phyloP scores from a whole-genome alignment of 2,329 filamentous ascomycete species.

The Microsporum canis region DNA sequence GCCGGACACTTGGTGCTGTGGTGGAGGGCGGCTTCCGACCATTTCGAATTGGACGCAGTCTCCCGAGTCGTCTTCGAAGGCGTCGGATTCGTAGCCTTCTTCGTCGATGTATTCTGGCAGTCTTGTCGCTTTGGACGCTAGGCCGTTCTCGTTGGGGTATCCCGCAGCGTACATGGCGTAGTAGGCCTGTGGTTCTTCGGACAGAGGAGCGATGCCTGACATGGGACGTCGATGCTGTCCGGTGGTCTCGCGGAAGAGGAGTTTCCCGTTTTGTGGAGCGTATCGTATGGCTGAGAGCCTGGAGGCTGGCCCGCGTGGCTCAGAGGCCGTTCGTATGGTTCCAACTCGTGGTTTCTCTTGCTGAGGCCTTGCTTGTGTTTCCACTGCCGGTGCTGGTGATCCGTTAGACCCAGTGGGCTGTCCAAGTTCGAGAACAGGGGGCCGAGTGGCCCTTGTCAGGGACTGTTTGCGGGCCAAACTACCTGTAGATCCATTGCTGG shows the following conservation, averaged over 20 bases:
- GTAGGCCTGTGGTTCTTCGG: conserved; percentile 18
- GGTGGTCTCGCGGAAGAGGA: conserved; percentile 23
- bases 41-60: conserved; percentile 75
- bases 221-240: conserved; percentile 26
- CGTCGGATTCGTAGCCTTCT: conserved; percentile 54
- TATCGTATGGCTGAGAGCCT: conserved; percentile 24
- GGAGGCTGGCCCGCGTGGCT: conserved; percentile 36
- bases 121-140: conserved; percentile 24
- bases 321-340: conserved; percentile 41
- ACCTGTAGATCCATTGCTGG: conserved; percentile 18
- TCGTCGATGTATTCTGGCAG: conserved; percentile 63
- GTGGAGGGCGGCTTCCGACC: conserved; percentile 37
- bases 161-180: conserved; percentile 20
- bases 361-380: conserved; percentile 9
- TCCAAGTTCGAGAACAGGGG: conserved; percentile 34
- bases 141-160: conserved; percentile 23
- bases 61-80: conserved; percentile 54
- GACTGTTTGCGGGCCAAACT: conserved; percentile 37
- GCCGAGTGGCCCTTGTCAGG: conserved; percentile 38
- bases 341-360: conserved; percentile 35
- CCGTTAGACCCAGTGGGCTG: conserved; percentile 34
- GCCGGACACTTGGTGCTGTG: conserved; percentile 6
- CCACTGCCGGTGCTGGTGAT: neutral
- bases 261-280: conserved; percentile 4
- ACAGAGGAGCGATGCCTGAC: conserved; percentile 18